Evolutionary conservation across 2,329 filamentous ascomycete genomes (phyloP).

Genomic region (Davidsoniella virescens): DNA sequence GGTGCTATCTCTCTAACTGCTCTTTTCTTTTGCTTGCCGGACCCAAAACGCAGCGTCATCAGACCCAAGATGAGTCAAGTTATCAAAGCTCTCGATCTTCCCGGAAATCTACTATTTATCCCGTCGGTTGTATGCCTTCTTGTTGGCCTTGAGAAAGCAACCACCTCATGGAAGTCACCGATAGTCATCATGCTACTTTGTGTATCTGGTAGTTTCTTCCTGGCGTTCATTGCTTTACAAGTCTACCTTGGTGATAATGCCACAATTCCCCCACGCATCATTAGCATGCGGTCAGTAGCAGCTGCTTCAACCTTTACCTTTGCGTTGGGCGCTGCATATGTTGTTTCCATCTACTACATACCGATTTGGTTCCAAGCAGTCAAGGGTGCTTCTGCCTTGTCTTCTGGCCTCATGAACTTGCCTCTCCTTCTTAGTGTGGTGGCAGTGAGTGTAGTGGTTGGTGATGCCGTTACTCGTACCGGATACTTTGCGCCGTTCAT

Average conservation of each 20-base stretch:
- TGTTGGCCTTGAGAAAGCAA: conserved; percentile 26
- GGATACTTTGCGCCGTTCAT: conserved; percentile 27
- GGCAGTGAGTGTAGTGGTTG: conserved; percentile 19
- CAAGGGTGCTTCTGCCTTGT: conserved; percentile 21
- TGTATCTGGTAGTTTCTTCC: conserved; percentile 20
- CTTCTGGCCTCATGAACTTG: conserved; percentile 22
- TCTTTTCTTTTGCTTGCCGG: conserved; percentile 3
- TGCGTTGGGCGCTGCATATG: conserved; percentile 22
- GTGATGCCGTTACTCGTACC: conserved; percentile 19
- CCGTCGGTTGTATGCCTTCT: conserved; percentile 22
- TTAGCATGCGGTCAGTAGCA: conserved; percentile 25
- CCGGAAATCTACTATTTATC: conserved; percentile 14
- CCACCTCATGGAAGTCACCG: conserved; percentile 15
- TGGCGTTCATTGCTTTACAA: conserved; percentile 24
- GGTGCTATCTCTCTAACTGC: conserved; percentile 7
- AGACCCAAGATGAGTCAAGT: conserved; percentile 13
- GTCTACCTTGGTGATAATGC: conserved; percentile 24
- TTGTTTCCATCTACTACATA: conserved; percentile 19
- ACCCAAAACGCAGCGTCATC: conserved; percentile 11
- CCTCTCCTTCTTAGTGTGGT: conserved; percentile 23
- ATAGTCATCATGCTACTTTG: conserved; percentile 19
- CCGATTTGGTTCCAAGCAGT: conserved; percentile 26
- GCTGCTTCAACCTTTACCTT: conserved; percentile 22
- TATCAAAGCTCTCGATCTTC: conserved; percentile 18
- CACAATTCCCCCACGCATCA: conserved; percentile 27